Evolutionary conservation across 345 rosid genomes (phyloP).

Genomic region (Gossypium turneri): DNA sequence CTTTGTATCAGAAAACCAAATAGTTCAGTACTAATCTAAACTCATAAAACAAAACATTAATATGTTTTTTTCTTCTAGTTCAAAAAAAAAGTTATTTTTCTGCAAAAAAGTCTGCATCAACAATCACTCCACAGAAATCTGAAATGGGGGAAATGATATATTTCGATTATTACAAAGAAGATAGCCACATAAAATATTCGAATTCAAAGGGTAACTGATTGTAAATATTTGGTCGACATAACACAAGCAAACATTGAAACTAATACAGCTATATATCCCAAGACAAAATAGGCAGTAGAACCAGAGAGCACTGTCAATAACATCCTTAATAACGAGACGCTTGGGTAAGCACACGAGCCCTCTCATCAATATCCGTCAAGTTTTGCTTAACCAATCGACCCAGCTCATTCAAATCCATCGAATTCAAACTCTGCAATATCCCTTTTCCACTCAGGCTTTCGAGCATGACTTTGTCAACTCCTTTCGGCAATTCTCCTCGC

Average conservation of each 20-base stretch:
- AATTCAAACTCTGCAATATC: slow-evolving; percentile 4
- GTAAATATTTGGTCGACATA: neutral
- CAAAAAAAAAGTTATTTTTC: too few species aligned
- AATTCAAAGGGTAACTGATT: neutral
- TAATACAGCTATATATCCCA: neutral
- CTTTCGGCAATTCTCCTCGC: neutral
- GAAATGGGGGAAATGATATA: neutral
- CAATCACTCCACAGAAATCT: neutral
- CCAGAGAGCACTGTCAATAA: too few species aligned
- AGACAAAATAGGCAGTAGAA: neutral
- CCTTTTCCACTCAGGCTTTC: slow-evolving; percentile 19
- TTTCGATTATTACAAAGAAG: too few species aligned
- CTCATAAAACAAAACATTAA: too few species aligned
- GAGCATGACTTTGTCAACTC: slow-evolving; percentile 23
- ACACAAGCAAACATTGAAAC: neutral
- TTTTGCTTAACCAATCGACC: slow-evolving; percentile 21
- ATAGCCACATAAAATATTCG: neutral
- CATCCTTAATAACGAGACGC: too few species aligned
- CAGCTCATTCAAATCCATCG: slow-evolving; percentile 22
- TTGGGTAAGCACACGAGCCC: neutral
- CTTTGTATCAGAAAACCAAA: too few species aligned
- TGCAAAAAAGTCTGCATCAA: too few species aligned
- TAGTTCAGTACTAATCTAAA: too few species aligned
- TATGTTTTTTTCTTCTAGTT: too few species aligned
- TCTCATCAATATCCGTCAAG: slow-evolving; percentile 21